A percentile compares a stretch with the other conserved stretches of the same genome.
Evolutionary conservation across 371 early-diverging fungal species (phyloP).

Genomic region (Apophysomyces variabilis): DNA sequence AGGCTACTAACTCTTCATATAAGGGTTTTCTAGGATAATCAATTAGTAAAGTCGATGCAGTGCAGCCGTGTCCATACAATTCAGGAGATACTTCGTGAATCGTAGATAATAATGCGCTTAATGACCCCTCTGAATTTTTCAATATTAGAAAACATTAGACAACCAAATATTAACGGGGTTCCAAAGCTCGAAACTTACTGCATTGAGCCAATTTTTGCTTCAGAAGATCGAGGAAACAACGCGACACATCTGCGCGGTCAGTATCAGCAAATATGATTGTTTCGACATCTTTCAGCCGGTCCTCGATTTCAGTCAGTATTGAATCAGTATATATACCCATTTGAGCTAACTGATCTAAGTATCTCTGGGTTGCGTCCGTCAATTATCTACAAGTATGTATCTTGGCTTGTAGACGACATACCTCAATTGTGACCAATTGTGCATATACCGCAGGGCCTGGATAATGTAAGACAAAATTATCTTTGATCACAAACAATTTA

Average conservation of each 20-base stretch:
- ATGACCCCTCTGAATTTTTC: conserved; percentile 24
- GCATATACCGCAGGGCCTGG: conserved; percentile 77
- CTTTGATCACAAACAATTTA: not conserved
- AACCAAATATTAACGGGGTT: too few relatives aligned
- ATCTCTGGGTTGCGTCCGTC: conserved; percentile 55
- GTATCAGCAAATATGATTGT: conserved; percentile 58
- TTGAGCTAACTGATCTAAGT: conserved; percentile 69
- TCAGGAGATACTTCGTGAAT: conserved; percentile 52
- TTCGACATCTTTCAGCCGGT: conserved; percentile 63
- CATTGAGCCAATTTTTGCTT: conserved; percentile 58
- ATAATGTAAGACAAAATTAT: not conserved
- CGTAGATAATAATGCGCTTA: conserved; percentile 30
- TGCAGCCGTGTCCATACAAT: conserved; percentile 29
- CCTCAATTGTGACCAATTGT: conserved; percentile 79
- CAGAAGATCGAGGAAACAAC: conserved; percentile 59
- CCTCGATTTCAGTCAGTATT: conserved; percentile 65
- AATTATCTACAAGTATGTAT: not conserved
- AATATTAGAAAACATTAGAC: not conserved
- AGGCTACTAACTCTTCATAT: conserved; percentile 65
- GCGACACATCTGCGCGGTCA: conserved; percentile 35
- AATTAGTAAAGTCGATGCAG: not conserved
- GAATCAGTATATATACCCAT: conserved; percentile 72
- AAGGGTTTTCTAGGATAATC: conserved; percentile 55
- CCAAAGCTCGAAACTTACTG: conserved; percentile 41
- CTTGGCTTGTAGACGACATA: conserved; percentile 26